Base-by-base conservation (phyloP, 371 early-diverging fungal genomes). In the Catenaria anguillulae region DNA sequence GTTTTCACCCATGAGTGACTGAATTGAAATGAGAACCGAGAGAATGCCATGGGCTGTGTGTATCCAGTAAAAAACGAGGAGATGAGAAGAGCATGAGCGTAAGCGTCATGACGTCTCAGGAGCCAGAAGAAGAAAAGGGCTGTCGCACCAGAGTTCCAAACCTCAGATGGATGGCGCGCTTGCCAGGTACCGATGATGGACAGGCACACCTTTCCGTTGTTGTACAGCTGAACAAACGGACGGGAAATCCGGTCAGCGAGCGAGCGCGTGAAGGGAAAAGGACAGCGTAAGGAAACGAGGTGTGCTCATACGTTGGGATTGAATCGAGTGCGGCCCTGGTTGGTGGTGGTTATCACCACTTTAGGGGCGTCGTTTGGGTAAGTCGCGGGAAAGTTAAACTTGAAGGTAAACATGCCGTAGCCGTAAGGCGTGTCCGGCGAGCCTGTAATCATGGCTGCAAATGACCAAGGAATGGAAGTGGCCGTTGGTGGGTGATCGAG, bases 121-220 rank as follows among this genome's bases (percentile, higher is more conserved):
- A n/a, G n/a, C n/a, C n/a, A n/a, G n/a, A n/a, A n/a, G n/a, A n/a
- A n/a, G n/a, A n/a, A n/a, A n/a, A n/a, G n/a, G n/a, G n/a, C n/a
- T n/a, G n/a, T n/a, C 37, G 24, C 31, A 37, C 37, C 58, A 13
- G 33, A 67, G 60, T 68, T 71, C 79, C 79, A 81, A 62, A 76
- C 68, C 55, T 79, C 79, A 29, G 75, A 74, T 40, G 74, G 67
- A 31, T 73, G 73, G 33, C 77, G n/a, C n/a, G n/a, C 77, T 31
- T 73, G 67, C 78, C 77, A 81, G 65, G 73, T 78, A 62, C 73
- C 75, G 19, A 75, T 64, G 52, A 75, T 71, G 54, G 71, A 73
- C 59, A 82, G 70, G 62, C 82, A 82, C n/a, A 82, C 79, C 65
- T 78, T 82, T 37, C 80, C 80, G 37, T 66, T 74, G 61, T 68